A percentile compares a stretch with the other conserved stretches of the same genome.
Evolutionary conservation across 495 filamentous ascomycete genomes (phyloP).

Genomic region (Viridothelium virens): DNA sequence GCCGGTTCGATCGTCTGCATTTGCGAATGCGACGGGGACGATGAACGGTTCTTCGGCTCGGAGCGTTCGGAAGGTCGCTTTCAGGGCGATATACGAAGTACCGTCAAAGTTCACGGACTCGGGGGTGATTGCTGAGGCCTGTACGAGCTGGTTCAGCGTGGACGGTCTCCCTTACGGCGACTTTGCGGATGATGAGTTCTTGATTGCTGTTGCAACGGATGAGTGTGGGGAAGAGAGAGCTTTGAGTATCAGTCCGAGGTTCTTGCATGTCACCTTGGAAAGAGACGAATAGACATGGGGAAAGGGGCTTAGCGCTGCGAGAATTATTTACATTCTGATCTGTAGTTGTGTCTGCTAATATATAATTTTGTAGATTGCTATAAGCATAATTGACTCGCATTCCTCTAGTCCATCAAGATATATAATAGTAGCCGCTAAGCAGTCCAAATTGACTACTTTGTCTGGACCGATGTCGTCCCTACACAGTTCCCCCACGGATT

Average conservation of each 20-base stretch:
- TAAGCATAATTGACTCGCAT: too few species aligned
- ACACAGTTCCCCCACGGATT: too few species aligned
- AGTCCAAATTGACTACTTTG: too few species aligned
- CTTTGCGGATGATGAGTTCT: constrained; percentile 16
- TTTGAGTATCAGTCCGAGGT: background rate
- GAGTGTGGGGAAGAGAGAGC: background rate
- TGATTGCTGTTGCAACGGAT: background rate
- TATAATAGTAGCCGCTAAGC: too few species aligned
- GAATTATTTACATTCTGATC: too few species aligned
- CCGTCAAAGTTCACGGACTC: background rate
- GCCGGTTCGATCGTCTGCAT: background rate
- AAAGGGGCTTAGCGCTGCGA: background rate
- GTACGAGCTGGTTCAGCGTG: constrained; percentile 12
- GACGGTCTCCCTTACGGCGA: constrained; percentile 13
- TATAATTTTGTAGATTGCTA: too few species aligned
- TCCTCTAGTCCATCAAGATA: too few species aligned
- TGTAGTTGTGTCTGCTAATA: too few species aligned
- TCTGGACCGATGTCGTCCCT: too few species aligned
- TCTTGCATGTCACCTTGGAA: constrained; percentile 3
- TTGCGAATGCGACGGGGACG: background rate
- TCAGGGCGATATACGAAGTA: background rate
- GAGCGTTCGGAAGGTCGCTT: background rate
- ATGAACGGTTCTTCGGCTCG: background rate
- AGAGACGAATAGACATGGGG: background rate
- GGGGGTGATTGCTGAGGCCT: constrained; percentile 16